Base-by-base conservation (phyloP, 2,329 filamentous ascomycete genomes). In the Dichotomopilus funicola region DNA sequence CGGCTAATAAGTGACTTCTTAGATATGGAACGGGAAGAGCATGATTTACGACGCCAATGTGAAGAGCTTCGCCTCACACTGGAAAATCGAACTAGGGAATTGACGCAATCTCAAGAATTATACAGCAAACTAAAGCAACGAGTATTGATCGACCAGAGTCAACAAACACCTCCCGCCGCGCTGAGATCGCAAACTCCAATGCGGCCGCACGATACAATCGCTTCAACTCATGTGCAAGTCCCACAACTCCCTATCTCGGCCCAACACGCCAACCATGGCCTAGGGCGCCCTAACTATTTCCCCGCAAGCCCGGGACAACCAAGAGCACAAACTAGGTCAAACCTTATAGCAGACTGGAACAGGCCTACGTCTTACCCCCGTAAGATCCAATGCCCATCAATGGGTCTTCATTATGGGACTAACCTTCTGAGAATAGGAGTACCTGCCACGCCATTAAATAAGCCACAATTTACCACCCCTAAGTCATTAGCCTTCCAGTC, bases 61-160 rank as follows among this genome's bases (percentile, higher is more conserved):
- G 79, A 88, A 13, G 87, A 92, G 38, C 73, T 95, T 1, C 73
- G 77, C 4, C 77, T 83, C 27, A 77, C 82, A 4, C 85, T 83
- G 63, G 80, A 80, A 54, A 86, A 91, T 27, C 94, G 92, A 67
- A 83, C 74, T 61, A 83, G 80, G 47, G 87, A 85, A 56, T 78
- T 88, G 3, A 71, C 83, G 5, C 85, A 89, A 58, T 80, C 83
- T 2, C 88, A 90, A 63, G 80, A 83, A 59, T 71, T 83, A 2
- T 85, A 85, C 59, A 79, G 83, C 63, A 83, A 78, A 58, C 69
- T 83, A 47, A 85, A 83, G 64, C 72, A 78, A 46, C 78, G 75
- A 56, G 76, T 75, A 1, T 75, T 83, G 64, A 67, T 81, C 43
- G 75, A 74, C 8, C 77, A 83, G 13, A 76, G 83, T 35, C 77